These are phyloP conservation scores for Eucalyptus sp. DNA, from an alignment of 345 rosid species.

Conservation along the genomic window DNA sequence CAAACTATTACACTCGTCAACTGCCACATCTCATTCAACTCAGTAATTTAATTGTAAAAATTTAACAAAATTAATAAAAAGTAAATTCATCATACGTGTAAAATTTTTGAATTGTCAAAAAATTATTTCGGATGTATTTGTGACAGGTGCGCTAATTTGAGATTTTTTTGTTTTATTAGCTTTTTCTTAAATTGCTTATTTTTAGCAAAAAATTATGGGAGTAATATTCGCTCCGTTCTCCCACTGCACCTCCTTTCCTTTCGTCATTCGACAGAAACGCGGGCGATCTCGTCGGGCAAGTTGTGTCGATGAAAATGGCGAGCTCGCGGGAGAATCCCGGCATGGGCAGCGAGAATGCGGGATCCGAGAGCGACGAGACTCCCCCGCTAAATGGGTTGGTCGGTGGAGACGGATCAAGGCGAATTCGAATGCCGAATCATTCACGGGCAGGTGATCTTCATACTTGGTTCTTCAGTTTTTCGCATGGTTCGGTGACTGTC, in stretches of 20 bases:
- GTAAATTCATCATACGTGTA: rapidly evolving
- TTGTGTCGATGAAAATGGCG: not conserved
- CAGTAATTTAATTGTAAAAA: rapidly evolving
- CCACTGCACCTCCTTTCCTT: not conserved
- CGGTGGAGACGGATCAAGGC: not conserved
- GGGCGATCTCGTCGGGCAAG: not conserved
- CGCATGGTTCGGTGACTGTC: not conserved
- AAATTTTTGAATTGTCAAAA: too few relatives aligned
- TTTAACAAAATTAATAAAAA: rapidly evolving
- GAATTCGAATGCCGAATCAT: not conserved
- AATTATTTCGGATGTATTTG: too few relatives aligned
- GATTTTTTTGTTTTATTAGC: rapidly evolving
- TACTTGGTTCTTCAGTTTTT: not conserved
- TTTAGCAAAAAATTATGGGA: not conserved
- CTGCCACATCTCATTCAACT: rapidly evolving
- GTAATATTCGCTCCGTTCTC: not conserved
- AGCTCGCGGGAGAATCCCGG: not conserved
- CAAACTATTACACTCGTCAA: rapidly evolving
- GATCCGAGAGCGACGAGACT: not conserved
- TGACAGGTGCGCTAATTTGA: rapidly evolving
- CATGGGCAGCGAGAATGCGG: not conserved
- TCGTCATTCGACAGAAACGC: not conserved
- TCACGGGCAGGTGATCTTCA: not conserved
- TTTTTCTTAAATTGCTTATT: not conserved
- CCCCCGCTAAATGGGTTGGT: not conserved